Base-by-base conservation (phyloP, 352 stramenopile genomes). In the Phytophthora cajani region DNA sequence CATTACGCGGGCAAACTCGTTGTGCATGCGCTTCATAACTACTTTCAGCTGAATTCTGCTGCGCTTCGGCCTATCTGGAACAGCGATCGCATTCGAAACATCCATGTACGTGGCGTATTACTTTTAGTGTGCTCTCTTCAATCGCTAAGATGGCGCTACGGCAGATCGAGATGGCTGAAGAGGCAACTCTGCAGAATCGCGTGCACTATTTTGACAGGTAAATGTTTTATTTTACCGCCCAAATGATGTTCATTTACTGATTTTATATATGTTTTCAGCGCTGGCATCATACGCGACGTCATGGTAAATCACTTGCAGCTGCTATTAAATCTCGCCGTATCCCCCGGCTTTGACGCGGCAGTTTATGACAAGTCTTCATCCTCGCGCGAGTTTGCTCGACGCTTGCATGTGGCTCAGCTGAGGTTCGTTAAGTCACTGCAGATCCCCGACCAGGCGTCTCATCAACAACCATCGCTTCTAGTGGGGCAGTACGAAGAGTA, bases 291-390 rank as follows among this genome's bases (percentile, higher is more conserved):
- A 27, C 85, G 89, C 9, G 88, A 96, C 42, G 82, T 94, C 5
- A 92, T 95, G 77, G 80, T 83, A 21, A 96, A 95, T 63, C 89
- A 96, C 33, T 69, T 96, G 30, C 87, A 92, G 14, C 65, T 94
- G 12, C 61, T 95, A 17, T 65, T 93, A 0, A 72, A 69, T 1
- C 50, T 79, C 46, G 56, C 81, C 14, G 72, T 83, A 3, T 21
- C 71, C 1, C 76, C 81, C 25, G 82, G 78, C 1, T 77, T 87
- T 10, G 25, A 71, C 19, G 44, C 59, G 30, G 55, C 30, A 19
- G 32, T 32, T 25, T 67, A 60, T 27, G 19, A 46, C 25, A 1
- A 19, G 5, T 46, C 51, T 12, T 19, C 6, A 16, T 38, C 23
- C 5, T 50, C 51, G 7, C 50, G 1, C 40, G 60, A 65, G 12